Evolutionary conservation across 2,329 filamentous ascomycete genomes (phyloP), one percentile per base, ranked within the genome.

Genomic region (Fragosphaeria purpurea): DNA sequence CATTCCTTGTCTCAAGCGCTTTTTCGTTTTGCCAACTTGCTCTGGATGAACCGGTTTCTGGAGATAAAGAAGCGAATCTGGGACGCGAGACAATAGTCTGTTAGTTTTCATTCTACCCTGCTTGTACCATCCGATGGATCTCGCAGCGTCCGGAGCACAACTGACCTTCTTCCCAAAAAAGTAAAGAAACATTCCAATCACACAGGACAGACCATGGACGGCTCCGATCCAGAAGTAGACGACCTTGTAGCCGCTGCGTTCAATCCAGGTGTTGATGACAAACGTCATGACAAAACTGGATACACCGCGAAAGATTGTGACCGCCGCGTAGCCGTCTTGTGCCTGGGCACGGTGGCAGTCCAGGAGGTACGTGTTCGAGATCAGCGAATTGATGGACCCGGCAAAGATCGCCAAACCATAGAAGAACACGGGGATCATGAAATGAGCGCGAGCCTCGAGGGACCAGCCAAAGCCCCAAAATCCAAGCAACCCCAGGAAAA

Each of bases 381-480:
- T 50, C 5, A 52, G 46, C 11, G 54, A 50, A 7, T 50, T 50
- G 30, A 54, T 48, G 42, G 22, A 13, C 22, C 54, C 53, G 31
- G 50, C 52, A 41, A 55, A 56, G 33, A 47, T 56, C 30, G 34
- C 44, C 10, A 56, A 42, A 2, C 54, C 54, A 22, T 56, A 54
- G 9, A 54, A 54, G 46, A 56, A 56, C 13, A 54, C 54, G 8
- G 50, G 52, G 4, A 49, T 45, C 47, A 56, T 54, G n/a, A 41
- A 63, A 5, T 51, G 57, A 37, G 56, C 56, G 31, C 56, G 48
- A 12, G 41, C 48, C 33, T 57, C 46, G 1, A 61, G 53, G 2
- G 50, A 47, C 33, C 45, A 44, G 34, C 69, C 67, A 50, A 69
- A 71, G 2, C 65, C 60, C 51, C 66, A 66, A 45, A 70, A 63